A percentile compares a stretch with the other conserved stretches of the same genome.
Conservation (phyloP, 106 monocot genomes). For the Dendrobium catenatum region DNA sequence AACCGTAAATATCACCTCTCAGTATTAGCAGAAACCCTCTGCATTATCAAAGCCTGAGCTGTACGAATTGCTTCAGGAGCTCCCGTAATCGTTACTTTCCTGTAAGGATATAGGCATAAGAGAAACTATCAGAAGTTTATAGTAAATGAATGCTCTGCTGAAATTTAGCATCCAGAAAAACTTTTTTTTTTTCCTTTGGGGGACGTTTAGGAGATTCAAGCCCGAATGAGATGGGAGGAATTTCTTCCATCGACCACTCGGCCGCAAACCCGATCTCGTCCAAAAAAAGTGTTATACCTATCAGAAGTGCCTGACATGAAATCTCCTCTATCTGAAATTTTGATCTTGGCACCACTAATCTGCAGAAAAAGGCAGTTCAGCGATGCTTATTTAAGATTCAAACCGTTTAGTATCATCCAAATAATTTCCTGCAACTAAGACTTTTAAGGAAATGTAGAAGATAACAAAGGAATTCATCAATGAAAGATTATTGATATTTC, state of each 20-base stretch:
- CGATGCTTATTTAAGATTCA: not conserved
- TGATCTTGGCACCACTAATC: constrained; percentile 84
- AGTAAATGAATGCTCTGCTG: not conserved
- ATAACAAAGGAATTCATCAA: not conserved
- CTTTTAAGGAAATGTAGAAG: not conserved
- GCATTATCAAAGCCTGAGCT: constrained; percentile 64
- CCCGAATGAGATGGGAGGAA: too few species aligned
- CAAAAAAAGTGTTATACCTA: constrained; percentile 35
- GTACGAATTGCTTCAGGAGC: constrained; percentile 51
- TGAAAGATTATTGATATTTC: too few species aligned
- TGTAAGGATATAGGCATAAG: constrained; percentile 11
- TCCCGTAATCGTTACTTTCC: constrained; percentile 71
- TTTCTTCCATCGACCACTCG: too few species aligned
- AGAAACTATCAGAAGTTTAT: not conserved
- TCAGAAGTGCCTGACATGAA: constrained; percentile 87
- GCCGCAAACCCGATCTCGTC: too few species aligned
- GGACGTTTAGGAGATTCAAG: too few species aligned
- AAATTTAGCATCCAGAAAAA: not conserved
- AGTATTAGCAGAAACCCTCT: constrained; percentile 46
- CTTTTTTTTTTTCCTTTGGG: too few species aligned
- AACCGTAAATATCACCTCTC: constrained; percentile 28
- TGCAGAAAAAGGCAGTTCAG: constrained; percentile 14
- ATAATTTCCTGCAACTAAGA: not conserved
- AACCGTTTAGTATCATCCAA: not conserved
- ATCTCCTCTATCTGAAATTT: constrained; percentile 98